phyloP scores from a whole-genome alignment of 179 eudicot genomes.

The Silene noctiflora region DNA sequence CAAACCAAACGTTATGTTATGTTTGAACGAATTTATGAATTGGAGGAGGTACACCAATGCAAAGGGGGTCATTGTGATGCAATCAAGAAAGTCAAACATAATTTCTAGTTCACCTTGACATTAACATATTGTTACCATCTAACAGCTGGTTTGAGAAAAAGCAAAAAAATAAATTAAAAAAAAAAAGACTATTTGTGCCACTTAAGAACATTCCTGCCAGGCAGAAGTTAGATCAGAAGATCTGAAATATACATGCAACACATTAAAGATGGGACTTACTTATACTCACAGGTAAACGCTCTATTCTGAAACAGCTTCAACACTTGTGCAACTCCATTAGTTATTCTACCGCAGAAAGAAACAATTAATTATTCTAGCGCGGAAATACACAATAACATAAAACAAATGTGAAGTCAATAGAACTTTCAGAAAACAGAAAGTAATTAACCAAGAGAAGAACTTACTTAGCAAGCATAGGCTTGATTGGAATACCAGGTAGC shows the following conservation, averaged over 20 bases:
- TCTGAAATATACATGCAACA: not conserved
- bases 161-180: no score
- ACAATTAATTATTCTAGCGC: constrained; percentile 68
- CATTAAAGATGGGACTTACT: constrained; percentile 46
- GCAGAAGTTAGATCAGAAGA: not conserved
- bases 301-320: constrained; percentile 62
- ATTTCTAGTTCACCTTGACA: constrained; percentile 2
- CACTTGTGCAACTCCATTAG: constrained; percentile 76
- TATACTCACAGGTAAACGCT: constrained; percentile 89
- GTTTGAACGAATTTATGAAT: not conserved
- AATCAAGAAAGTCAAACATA: not conserved
- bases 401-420: not conserved
- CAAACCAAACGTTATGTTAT: not conserved
- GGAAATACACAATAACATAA: constrained; percentile 13
- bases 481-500: constrained; percentile 93
- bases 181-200: not conserved
- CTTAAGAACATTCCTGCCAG: not conserved
- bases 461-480: constrained; percentile 98
- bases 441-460: constrained; percentile 19
- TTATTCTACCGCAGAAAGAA: constrained; percentile 50
- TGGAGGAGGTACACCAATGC: not conserved
- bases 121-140: not conserved
- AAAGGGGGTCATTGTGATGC: not conserved
- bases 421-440: constrained; percentile 3
- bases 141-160: not conserved